Conservation (phyloP, 805 yeast species). For the Kuraishia capsulata region DNA sequence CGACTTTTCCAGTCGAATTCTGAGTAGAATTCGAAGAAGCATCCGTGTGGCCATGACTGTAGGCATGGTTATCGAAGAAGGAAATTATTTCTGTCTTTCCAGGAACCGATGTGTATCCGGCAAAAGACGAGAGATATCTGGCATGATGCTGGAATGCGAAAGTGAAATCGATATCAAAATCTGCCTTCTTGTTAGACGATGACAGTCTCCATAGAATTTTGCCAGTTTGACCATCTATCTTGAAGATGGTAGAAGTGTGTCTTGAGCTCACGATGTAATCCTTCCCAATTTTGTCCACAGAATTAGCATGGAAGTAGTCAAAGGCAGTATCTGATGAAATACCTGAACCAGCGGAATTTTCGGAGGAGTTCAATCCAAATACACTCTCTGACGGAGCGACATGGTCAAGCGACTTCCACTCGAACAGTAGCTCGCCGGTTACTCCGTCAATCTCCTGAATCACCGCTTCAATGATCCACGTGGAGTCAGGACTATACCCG, state of each 20-base stretch:
- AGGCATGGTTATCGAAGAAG: slow-evolving; percentile 11
- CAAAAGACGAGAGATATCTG: slow-evolving; percentile 12
- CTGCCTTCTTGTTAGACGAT: slow-evolving; percentile 4
- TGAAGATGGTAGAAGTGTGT: slow-evolving; percentile 24
- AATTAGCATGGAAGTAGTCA: slow-evolving; percentile 31
- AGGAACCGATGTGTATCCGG: slow-evolving; percentile 9
- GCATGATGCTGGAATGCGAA: slow-evolving; percentile 31
- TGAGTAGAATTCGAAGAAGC: background rate
- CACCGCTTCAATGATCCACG: slow-evolving; percentile 25
- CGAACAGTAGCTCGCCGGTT: slow-evolving; percentile 26
- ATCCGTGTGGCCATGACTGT: slow-evolving; percentile 1
- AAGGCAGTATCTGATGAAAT: slow-evolving; percentile 24
- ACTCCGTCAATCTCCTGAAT: slow-evolving; percentile 26
- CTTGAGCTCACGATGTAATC: slow-evolving; percentile 27
- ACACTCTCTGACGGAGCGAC: slow-evolving; percentile 23
- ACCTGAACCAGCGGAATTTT: slow-evolving; percentile 25
- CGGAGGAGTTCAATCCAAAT: slow-evolving; percentile 8
- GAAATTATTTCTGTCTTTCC: slow-evolving; percentile 21
- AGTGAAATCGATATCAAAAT: slow-evolving; percentile 10
- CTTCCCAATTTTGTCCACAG: slow-evolving; percentile 25
- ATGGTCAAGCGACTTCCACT: slow-evolving; percentile 25
- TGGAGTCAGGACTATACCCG: slow-evolving; percentile 19
- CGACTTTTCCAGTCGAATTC: background rate
- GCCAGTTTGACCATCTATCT: slow-evolving; percentile 25
- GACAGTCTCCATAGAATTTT: slow-evolving; percentile 22